Evolutionary conservation across 257 asterid genomes (phyloP).

Genomic region (Salvia rosmarinus): DNA sequence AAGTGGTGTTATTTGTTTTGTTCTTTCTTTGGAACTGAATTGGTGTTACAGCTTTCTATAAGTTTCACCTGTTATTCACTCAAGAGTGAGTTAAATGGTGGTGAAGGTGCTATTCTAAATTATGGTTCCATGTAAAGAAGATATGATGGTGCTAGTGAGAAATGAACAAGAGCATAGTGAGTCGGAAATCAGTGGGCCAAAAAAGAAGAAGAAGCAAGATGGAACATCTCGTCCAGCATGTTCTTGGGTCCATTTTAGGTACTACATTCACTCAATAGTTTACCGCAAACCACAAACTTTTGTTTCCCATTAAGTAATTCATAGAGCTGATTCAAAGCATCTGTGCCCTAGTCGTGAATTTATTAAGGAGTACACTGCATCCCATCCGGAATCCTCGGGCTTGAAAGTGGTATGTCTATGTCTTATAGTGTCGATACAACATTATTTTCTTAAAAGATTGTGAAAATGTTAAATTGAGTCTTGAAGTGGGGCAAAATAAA

Average conservation of each 20-base stretch:
- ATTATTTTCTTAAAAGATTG: background rate
- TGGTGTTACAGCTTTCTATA: background rate
- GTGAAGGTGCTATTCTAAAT: slow-evolving; percentile 29
- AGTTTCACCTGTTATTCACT: slow-evolving; percentile 12
- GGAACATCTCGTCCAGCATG: slow-evolving; percentile 90
- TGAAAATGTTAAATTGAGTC: slow-evolving; percentile 13
- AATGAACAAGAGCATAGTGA: slow-evolving; percentile 65
- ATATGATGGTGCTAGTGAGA: slow-evolving; percentile 54
- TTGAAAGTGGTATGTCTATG: slow-evolving; percentile 70
- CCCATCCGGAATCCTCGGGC: slow-evolving; percentile 97
- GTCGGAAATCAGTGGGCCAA: slow-evolving; percentile 67
- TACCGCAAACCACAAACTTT: background rate
- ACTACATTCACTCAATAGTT: slow-evolving; percentile 33
- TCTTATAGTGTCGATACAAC: slow-evolving; percentile 25
- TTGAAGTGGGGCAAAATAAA: background rate
- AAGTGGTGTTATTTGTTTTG: too few species aligned
- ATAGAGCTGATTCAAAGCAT: slow-evolving; percentile 33
- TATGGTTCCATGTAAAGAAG: slow-evolving; percentile 68
- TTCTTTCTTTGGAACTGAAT: too few species aligned
- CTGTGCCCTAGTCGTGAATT: slow-evolving; percentile 75
- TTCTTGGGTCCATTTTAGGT: slow-evolving; percentile 99
- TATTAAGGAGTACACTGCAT: slow-evolving; percentile 88
- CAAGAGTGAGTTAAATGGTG: slow-evolving; percentile 26
- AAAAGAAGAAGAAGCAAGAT: slow-evolving; percentile 78
- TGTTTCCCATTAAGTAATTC: background rate